Evolutionary conservation across 495 filamentous ascomycete genomes (phyloP).

Genomic region (Hypoxylon lienhwacheense): DNA sequence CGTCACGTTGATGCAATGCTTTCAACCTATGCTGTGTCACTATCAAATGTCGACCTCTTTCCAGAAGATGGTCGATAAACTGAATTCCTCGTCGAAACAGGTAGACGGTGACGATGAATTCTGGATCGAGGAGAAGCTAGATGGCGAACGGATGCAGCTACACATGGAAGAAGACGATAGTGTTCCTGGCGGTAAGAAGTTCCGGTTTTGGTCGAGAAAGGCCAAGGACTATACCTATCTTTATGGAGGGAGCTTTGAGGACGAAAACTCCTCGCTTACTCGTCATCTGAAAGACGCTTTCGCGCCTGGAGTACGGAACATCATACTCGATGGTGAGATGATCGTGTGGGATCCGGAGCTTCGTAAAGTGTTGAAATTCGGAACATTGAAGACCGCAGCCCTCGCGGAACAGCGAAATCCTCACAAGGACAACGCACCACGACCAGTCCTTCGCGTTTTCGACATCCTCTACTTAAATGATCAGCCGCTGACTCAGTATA

Average conservation of each 20-base stretch:
- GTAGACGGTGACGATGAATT: constrained; percentile 72
- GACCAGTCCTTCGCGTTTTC: constrained; percentile 84
- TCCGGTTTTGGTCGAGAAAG: constrained; percentile 93
- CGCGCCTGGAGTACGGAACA: constrained; percentile 69
- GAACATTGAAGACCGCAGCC: constrained; percentile 90
- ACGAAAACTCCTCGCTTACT: constrained; percentile 77
- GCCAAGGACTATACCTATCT: constrained; percentile 97
- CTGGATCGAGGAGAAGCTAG: constrained; percentile 98
- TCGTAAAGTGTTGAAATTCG: constrained; percentile 84
- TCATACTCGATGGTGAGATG: constrained; percentile 98
- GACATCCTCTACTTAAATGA: constrained; percentile 91
- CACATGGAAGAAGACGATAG: constrained; percentile 79
- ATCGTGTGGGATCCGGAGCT: constrained; percentile 95
- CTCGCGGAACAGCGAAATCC: constrained; percentile 79
- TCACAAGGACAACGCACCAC: constrained; percentile 63
- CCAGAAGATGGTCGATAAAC: constrained; percentile 74
- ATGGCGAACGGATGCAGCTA: constrained; percentile 96
- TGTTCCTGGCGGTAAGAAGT: constrained; percentile 68
- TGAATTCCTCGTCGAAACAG: constrained; percentile 52
- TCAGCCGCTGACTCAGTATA: constrained; percentile 74
- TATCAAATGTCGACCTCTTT: constrained; percentile 85
- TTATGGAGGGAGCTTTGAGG: constrained; percentile 76
- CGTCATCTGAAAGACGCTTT: constrained; percentile 80
- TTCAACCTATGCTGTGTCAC: constrained; percentile 94
- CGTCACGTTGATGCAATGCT: constrained; percentile 88